Conservation (phyloP, 768 basidiomycete genomes). For the Lactarius quietus region DNA sequence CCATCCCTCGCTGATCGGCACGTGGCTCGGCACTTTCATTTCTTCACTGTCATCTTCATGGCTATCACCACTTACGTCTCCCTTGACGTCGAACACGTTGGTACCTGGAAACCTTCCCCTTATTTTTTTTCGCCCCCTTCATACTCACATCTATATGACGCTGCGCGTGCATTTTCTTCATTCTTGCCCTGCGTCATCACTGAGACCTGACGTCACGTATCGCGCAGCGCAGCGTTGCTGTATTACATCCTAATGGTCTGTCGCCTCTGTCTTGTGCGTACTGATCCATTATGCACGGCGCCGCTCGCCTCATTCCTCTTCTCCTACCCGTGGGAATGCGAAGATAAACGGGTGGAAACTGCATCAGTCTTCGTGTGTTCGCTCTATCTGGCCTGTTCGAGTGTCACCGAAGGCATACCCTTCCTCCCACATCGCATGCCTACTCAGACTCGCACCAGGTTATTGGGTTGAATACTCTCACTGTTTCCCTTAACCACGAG, state of each 20-base stretch:
- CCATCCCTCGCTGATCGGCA: background rate
- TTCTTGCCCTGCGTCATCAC: background rate
- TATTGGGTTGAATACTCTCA: conserved; percentile 31
- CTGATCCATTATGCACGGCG: conserved; percentile 70
- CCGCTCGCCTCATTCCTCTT: conserved; percentile 85
- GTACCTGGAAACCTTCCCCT: conserved; percentile 59
- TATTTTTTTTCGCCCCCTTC: conserved; percentile 73
- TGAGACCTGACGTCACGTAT: conserved; percentile 1
- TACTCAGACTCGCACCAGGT: conserved; percentile 29
- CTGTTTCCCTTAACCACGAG: background rate
- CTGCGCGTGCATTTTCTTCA: conserved; percentile 50
- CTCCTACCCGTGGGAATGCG: conserved; percentile 57
- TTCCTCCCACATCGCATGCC: background rate
- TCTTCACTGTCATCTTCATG: conserved; percentile 58
- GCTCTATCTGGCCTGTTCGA: conserved; percentile 77
- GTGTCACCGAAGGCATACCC: conserved; percentile 82
- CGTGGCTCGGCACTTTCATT: conserved; percentile 52
- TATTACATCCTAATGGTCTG: conserved; percentile 77
- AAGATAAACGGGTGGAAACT: conserved; percentile 78
- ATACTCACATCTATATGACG: conserved; percentile 79
- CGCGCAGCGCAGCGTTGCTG: conserved; percentile 51
- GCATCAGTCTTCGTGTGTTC: no score
- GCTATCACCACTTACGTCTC: conserved; percentile 76
- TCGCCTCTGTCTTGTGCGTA: conserved; percentile 70
- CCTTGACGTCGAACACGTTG: conserved; percentile 63